Conservation (phyloP, 495 filamentous ascomycete species). For the Apiosordaria backusii region DNA sequence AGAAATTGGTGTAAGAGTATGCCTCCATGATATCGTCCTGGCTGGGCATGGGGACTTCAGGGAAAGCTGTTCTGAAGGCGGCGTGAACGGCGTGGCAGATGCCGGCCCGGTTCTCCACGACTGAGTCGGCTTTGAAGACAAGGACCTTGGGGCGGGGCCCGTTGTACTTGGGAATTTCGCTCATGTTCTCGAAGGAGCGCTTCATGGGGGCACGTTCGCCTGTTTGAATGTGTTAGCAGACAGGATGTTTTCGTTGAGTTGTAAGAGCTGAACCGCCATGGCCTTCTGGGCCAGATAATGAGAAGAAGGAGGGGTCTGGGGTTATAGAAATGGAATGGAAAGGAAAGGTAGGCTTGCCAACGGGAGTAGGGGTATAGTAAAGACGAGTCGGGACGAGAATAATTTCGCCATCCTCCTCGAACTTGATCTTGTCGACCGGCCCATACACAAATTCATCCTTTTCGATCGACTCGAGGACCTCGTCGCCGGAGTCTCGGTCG, state of each 20-base stretch:
- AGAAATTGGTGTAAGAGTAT: neutral
- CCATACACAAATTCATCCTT: neutral
- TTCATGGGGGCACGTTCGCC: neutral
- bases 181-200: neutral
- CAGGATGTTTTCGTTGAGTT: neutral
- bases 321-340: neutral
- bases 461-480: neutral
- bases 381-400: too few relatives aligned
- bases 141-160: neutral
- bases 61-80: neutral
- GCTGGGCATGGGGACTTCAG: neutral
- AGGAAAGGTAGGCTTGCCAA: neutral
- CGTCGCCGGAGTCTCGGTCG: neutral
- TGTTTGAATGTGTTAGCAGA: neutral
- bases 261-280: neutral
- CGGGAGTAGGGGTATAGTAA: too few relatives aligned
- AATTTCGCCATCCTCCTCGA: too few relatives aligned
- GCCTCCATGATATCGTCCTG: constrained; percentile 3
- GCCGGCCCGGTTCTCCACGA: neutral
- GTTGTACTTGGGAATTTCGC: neutral
- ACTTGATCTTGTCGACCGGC: too few relatives aligned
- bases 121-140: neutral
- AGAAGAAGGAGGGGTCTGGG: neutral
- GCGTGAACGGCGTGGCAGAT: neutral
- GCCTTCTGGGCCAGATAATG: too few relatives aligned